phyloP scores from a whole-genome alignment of 2,329 filamentous ascomycete species.

The Fusarium musae region DNA sequence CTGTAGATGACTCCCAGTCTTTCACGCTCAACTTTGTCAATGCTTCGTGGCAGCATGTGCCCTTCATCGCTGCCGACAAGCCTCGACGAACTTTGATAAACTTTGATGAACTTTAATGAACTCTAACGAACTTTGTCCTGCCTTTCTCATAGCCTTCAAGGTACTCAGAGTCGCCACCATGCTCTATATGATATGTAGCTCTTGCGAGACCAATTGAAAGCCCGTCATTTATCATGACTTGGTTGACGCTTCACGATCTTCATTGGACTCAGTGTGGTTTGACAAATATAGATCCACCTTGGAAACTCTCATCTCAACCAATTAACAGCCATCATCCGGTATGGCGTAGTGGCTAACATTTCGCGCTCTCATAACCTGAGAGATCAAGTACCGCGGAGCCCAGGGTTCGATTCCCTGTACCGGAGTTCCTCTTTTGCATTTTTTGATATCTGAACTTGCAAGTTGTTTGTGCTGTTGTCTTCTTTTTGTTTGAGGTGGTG shows the following conservation, averaged over 20 bases:
- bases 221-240: not conserved
- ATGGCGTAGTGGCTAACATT: constrained; percentile 51
- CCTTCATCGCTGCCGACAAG: not conserved
- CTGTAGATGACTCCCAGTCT: not conserved
- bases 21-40: not conserved
- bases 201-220: not conserved
- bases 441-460: not conserved
- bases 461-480: not conserved
- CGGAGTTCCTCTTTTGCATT: constrained; percentile 5
- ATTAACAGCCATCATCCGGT: constrained; percentile 35
- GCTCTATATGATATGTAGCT: not conserved
- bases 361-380: constrained; percentile 47
- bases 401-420: constrained; percentile 33
- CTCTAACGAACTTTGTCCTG: too few species aligned
- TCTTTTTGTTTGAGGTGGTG: not conserved
- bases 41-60: too few species aligned
- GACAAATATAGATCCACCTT: too few species aligned
- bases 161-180: too few species aligned
- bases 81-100: not conserved
- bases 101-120: too few species aligned
- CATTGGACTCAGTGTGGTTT: too few species aligned
- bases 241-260: not conserved
- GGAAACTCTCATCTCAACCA: fast-evolving
- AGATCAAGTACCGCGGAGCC: constrained; percentile 28
- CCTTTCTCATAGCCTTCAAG: not conserved